Evolutionary conservation across 331 rosid species (phyloP).

Genomic region (Phaseolus coccineus): DNA sequence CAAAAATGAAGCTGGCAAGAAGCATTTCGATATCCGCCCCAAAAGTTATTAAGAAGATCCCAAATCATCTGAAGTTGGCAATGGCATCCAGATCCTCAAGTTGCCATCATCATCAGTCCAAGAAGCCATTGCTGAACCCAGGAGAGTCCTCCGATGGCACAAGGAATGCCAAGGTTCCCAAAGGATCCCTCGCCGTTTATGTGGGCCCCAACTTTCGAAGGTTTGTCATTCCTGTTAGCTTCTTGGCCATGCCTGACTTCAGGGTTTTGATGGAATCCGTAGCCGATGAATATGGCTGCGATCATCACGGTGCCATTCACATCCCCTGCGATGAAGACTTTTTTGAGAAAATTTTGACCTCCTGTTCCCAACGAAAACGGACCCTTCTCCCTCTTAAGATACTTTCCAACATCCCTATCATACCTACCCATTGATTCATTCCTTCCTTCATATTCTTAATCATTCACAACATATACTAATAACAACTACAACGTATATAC

Average conservation of each 20-base stretch:
- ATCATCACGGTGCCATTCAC: slow-evolving; percentile 55
- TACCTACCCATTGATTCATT: too few relatives aligned
- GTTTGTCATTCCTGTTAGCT: slow-evolving; percentile 59
- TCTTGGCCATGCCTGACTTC: slow-evolving; percentile 53
- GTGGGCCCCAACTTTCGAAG: slow-evolving; percentile 54
- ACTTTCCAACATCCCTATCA: neutral
- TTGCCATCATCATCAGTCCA: neutral
- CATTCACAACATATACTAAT: too few relatives aligned
- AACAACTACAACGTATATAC: too few relatives aligned
- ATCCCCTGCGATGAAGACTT: slow-evolving; percentile 65
- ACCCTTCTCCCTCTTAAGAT: neutral
- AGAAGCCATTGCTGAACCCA: slow-evolving; percentile 1
- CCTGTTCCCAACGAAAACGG: slow-evolving; percentile 35
- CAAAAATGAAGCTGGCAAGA: neutral
- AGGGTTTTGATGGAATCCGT: slow-evolving; percentile 52
- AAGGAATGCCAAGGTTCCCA: slow-evolving; percentile 41
- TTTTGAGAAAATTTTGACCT: slow-evolving; percentile 45
- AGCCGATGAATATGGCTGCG: slow-evolving; percentile 57
- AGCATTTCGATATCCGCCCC: neutral
- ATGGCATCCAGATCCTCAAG: neutral
- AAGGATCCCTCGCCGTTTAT: slow-evolving; percentile 58
- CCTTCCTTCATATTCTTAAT: too few relatives aligned
- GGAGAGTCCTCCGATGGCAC: slow-evolving; percentile 29
- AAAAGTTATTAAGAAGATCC: neutral
- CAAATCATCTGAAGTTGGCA: neutral